Percentiles rank a stretch among this genome's conserved stretches.
phyloP scores from a whole-genome alignment of 2,329 filamentous ascomycete species.

The Aspergillus luchuensis region DNA sequence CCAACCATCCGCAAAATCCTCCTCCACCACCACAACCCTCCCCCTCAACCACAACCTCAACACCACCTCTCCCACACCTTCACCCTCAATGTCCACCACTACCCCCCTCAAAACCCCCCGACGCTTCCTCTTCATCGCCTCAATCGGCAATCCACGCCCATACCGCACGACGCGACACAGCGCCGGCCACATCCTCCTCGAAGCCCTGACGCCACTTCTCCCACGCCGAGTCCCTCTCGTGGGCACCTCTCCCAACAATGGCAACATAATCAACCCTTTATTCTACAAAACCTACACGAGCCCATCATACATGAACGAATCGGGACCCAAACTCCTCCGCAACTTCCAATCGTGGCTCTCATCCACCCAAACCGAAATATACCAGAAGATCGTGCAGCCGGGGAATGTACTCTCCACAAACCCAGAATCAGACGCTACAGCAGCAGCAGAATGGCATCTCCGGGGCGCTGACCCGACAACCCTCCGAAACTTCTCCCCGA shows the following conservation, averaged over 20 bases:
- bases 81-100: not conserved
- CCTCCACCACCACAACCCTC: not conserved
- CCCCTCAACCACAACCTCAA: not conserved
- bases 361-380: conserved; percentile 19
- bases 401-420: conserved; percentile 1
- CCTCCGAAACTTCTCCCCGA: conserved; percentile 29
- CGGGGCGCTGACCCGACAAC: conserved; percentile 22
- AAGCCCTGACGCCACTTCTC: conserved; percentile 58
- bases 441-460: conserved; percentile 16
- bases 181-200: conserved; percentile 78
- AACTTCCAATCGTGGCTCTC: conserved; percentile 58
- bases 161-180: conserved; percentile 82
- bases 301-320: conserved; percentile 80
- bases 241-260: conserved; percentile 39
- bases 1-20: not conserved
- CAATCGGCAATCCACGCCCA: conserved; percentile 76
- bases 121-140: conserved; percentile 70
- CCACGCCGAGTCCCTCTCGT: conserved; percentile 45
- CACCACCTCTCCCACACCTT: not conserved
- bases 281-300: conserved; percentile 63
- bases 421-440: conserved; percentile 2
- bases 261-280: conserved; percentile 48
- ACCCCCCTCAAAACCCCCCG: conserved; percentile 21
- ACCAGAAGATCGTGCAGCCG: conserved; percentile 10
- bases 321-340: conserved; percentile 68